phyloP scores from a whole-genome alignment of 495 filamentous ascomycete species.

The Aspergillus cavernicola region DNA sequence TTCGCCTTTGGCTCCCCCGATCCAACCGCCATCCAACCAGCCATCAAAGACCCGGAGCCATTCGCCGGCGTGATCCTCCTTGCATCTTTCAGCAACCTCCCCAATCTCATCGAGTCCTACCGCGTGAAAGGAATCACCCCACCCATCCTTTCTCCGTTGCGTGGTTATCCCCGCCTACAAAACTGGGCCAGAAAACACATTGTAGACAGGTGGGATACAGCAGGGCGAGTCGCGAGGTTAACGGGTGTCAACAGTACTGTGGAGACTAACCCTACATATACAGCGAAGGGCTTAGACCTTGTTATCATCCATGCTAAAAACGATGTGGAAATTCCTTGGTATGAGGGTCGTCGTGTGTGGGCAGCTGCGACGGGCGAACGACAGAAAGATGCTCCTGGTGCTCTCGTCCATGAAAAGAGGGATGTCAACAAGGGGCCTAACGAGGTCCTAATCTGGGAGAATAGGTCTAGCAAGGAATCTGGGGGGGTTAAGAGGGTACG shows the following conservation, averaged over 20 bases:
- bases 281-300: slow-evolving; percentile 55
- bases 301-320: slow-evolving; percentile 71
- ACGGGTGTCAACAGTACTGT: slow-evolving; percentile 30
- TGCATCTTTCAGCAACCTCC: slow-evolving; percentile 72
- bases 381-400: slow-evolving; percentile 50
- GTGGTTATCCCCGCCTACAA: slow-evolving; percentile 50
- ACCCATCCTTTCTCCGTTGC: slow-evolving; percentile 73
- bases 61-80: slow-evolving; percentile 76
- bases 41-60: slow-evolving; percentile 37
- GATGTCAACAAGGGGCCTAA: slow-evolving; percentile 26
- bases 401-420: slow-evolving; percentile 34
- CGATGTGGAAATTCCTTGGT: slow-evolving; percentile 72
- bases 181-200: slow-evolving; percentile 45
- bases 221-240: slow-evolving; percentile 43
- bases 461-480: slow-evolving; percentile 24
- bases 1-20: slow-evolving; percentile 51
- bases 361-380: slow-evolving; percentile 39
- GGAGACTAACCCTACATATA: slow-evolving; percentile 27
- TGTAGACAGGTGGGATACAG: slow-evolving; percentile 55
- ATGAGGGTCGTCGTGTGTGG: slow-evolving; percentile 52
- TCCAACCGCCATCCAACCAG: slow-evolving; percentile 32
- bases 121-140: slow-evolving; percentile 72
- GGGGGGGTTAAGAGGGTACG: slow-evolving; percentile 45
- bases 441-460: slow-evolving; percentile 39
- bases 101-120: slow-evolving; percentile 67